Conservation (phyloP, 805 yeast genomes). For the Candida suzukii region DNA sequence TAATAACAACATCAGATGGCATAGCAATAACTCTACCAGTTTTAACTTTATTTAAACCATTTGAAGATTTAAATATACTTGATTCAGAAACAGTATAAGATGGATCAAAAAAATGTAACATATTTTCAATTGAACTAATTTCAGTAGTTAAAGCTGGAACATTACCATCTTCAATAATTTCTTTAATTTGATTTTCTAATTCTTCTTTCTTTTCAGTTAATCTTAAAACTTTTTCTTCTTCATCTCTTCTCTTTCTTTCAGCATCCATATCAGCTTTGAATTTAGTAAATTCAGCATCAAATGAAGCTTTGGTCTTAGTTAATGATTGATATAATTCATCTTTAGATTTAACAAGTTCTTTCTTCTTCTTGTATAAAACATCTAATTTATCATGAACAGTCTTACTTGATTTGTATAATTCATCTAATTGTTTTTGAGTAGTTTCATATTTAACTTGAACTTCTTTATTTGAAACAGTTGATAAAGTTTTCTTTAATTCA, state of each 20-base stretch:
- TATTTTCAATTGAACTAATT: constrained; percentile 65
- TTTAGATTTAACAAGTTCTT: constrained; percentile 57
- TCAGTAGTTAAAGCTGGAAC: constrained; percentile 81
- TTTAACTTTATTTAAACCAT: constrained; percentile 2
- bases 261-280: constrained; percentile 62
- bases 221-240: constrained; percentile 50
- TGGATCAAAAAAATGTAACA: constrained; percentile 74
- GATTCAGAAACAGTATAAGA: constrained; percentile 38
- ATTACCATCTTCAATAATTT: constrained; percentile 60
- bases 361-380: constrained; percentile 55
- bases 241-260: constrained; percentile 62
- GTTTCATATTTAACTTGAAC: constrained; percentile 62
- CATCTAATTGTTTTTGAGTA: constrained; percentile 63
- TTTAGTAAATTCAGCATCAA: constrained; percentile 65
- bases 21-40: constrained; percentile 47
- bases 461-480: constrained; percentile 51
- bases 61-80: constrained; percentile 1
- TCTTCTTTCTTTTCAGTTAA: constrained; percentile 46
- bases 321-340: constrained; percentile 63
- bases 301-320: constrained; percentile 63
- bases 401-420: constrained; percentile 53
- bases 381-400: constrained; percentile 60
- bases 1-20: constrained; percentile 58
- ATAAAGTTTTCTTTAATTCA: constrained; percentile 64
- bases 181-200: constrained; percentile 54